These are phyloP conservation scores for Pecoramyces ruminantium DNA, from an alignment of 192 early-diverging fungal genomes.

Conservation along the genomic window DNA sequence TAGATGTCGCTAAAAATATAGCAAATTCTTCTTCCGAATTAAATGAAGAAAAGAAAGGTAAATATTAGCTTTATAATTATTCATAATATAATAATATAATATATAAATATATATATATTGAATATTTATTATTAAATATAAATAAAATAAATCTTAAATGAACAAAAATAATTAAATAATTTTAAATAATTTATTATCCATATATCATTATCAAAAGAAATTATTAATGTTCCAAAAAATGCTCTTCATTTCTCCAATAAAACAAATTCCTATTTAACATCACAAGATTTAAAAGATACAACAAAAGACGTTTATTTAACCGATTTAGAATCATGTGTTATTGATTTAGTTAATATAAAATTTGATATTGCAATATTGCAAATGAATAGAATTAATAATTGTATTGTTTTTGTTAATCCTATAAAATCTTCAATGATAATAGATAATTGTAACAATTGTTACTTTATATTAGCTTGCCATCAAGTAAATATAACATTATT, in stretches of 20 bases:
- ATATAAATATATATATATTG: too few relatives aligned
- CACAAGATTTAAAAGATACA: neutral
- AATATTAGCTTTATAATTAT: too few relatives aligned
- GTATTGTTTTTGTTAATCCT: conserved; percentile 45
- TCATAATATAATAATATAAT: too few relatives aligned
- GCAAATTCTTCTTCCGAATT: neutral
- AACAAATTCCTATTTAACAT: conserved; percentile 9
- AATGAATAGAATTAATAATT: conserved; percentile 45
- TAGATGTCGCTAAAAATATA: neutral
- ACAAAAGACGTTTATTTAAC: conserved; percentile 38
- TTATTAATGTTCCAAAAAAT: conserved; percentile 14
- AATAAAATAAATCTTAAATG: too few relatives aligned
- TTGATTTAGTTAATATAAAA: conserved; percentile 35
- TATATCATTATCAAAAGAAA: too few relatives aligned
- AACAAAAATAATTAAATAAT: neutral
- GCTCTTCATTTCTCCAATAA: conserved; percentile 9
- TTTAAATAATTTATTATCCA: neutral
- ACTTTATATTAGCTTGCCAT: conserved; percentile 50
- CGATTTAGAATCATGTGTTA: conserved; percentile 35
- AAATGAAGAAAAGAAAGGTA: neutral
- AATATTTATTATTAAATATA: too few relatives aligned
- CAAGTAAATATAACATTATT: conserved; percentile 30
- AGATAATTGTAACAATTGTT: conserved; percentile 39
- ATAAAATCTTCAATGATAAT: conserved; percentile 57
- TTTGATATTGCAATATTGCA: conserved; percentile 51